These are phyloP conservation scores for Phytophthora capsici DNA, from an alignment of 352 stramenopile genomes.

Conservation along the genomic window DNA sequence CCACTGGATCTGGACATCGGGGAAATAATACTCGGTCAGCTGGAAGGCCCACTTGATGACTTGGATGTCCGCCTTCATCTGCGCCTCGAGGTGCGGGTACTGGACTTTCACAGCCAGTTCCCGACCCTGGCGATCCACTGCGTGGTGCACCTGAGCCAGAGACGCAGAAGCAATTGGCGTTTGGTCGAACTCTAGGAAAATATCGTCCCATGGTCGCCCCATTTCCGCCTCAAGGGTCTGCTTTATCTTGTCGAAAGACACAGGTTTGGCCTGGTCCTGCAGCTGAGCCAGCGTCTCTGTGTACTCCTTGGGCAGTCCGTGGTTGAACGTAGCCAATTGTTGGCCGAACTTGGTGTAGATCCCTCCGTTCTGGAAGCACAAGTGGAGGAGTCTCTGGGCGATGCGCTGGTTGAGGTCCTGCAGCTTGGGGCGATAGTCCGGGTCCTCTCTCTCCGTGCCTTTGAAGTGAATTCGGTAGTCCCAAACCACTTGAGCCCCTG, in stretches of 20 bases:
- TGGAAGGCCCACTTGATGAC: slow-evolving; percentile 72
- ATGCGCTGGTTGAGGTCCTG: slow-evolving; percentile 76
- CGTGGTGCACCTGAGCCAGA: slow-evolving; percentile 95
- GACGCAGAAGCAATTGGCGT: slow-evolving; percentile 95
- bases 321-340: slow-evolving; percentile 97
- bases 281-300: slow-evolving; percentile 90
- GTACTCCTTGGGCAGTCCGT: slow-evolving; percentile 95
- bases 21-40: slow-evolving; percentile 86
- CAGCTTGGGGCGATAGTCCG: slow-evolving; percentile 70
- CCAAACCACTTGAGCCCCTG: slow-evolving; percentile 48
- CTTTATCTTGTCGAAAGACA: slow-evolving; percentile 55
- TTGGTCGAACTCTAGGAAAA: slow-evolving; percentile 92
- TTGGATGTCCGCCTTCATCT: slow-evolving; percentile 77
- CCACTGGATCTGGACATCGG: slow-evolving; percentile 93
- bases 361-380: slow-evolving; percentile 94
- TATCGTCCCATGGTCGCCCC: slow-evolving; percentile 70
- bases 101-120: slow-evolving; percentile 98
- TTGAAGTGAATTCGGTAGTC: slow-evolving; percentile 67
- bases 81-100: slow-evolving; percentile 86
- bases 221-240: slow-evolving; percentile 70
- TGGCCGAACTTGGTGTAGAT: slow-evolving; percentile 99
- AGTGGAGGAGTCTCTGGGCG: slow-evolving; percentile 86
- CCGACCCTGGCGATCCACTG: slow-evolving; percentile 87
- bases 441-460: slow-evolving; percentile 42
- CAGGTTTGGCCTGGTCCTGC: slow-evolving; percentile 92